Evolutionary conservation across 805 yeast genomes (phyloP), one percentile per base, ranked within the genome.

Genomic region (Wickerhamomyces strasburgensis): DNA sequence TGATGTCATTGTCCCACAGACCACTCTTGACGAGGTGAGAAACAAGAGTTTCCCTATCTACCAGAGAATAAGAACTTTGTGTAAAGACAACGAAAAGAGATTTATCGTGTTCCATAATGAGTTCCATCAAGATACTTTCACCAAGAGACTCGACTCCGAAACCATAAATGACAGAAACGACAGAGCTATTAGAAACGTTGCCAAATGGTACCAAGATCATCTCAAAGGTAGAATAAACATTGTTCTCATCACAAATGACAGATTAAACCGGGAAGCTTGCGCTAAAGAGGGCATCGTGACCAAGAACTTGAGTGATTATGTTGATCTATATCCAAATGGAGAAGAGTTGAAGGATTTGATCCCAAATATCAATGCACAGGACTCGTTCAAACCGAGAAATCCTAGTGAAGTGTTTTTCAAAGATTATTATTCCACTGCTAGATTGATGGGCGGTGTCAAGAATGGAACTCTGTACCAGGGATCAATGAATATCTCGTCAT

Each of bases 1-100:
- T 52, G 98, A 93, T 61, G 96, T 89, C 14, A 81, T 93, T 39
- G 66, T 93, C n/a, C 96, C 98, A 2, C 98, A 93, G 58, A 84
- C 95, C 6, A 97, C 87, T 3, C 67, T 93, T 25, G 97, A 94
- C 49, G 98, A 93, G 60, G 96, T 90, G 8, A 76, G 86, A 46
- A 87, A 87, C 56, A 71, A 81, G 53, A 85, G 95, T 34, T 76
- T 80, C 53, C 96, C 98, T 4, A 80, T 90, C 14, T 93, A 89
- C 58, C 78, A 84, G 51, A 72, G 98, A 56, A 61, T 90, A 33
- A 72, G 97, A 52, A 74, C 84, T 3, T 64, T 93, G 14, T 78
- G 85, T 21, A 81, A 84, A 49, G 70, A 67, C 28, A 86, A 80
- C 36, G 84, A 75, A 27, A 93, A 93, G 60, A 69, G 97, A 42